Conservation (phyloP, 176 grass and related monocot species). For the Urochloa ruziziensis region DNA sequence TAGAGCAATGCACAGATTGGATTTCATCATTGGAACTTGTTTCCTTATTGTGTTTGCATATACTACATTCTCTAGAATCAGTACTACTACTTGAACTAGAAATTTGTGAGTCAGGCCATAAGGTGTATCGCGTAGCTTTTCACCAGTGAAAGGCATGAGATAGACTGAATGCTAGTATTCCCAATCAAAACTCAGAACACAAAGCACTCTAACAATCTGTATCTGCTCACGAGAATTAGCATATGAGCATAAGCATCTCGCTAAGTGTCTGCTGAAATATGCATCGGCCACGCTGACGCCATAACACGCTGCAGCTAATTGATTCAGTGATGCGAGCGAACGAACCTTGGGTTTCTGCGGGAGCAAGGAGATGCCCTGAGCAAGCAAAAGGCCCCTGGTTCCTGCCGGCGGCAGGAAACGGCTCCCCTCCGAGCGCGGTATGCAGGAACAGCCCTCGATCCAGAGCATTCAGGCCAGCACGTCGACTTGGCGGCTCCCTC, state of each 20-base stretch:
- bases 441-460: background rate
- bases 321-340: background rate
- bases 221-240: background rate
- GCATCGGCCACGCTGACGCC: too few relatives aligned
- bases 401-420: background rate
- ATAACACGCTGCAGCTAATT: background rate
- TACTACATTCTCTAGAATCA: background rate
- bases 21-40: background rate
- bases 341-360: conserved; percentile 6
- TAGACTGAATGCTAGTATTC: background rate
- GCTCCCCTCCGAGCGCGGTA: background rate
- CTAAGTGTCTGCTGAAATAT: background rate
- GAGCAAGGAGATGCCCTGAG: conserved; percentile 13
- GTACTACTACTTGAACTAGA: too few relatives aligned
- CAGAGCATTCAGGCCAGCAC: background rate
- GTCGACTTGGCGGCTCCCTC: conserved; percentile 8
- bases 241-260: background rate
- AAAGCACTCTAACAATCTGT: background rate
- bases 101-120: background rate
- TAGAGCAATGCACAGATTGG: background rate
- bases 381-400: background rate
- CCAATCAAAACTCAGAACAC: background rate
- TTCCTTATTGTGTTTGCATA: background rate
- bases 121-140: background rate
- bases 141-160: too few relatives aligned